Evolutionary conservation across 139 green algal genomes (phyloP).

Genomic region (Mesotaenium endlicherianum): DNA sequence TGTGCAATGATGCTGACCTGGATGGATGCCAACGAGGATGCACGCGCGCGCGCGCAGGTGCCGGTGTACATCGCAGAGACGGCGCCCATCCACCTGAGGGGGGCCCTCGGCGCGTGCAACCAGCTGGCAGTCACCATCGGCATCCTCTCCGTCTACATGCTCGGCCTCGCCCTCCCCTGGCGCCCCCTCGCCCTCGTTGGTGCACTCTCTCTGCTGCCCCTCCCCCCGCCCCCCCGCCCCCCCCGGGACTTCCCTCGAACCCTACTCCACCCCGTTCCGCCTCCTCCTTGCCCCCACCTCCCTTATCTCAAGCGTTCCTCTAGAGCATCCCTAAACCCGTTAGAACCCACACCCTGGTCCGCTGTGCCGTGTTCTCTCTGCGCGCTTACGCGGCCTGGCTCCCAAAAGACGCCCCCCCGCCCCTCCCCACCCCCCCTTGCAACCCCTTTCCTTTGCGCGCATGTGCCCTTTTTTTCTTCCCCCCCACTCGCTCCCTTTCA

Average conservation of each 20-base stretch:
- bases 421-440: background rate
- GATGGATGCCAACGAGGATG: no score
- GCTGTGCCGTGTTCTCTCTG: no score
- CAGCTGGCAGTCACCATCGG: slow-evolving; percentile 55
- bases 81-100: slow-evolving; percentile 15
- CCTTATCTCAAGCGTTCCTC: no score
- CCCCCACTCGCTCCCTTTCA: no score
- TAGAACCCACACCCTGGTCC: no score
- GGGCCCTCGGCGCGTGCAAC: slow-evolving; percentile 39
- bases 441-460: background rate
- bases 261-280: background rate
- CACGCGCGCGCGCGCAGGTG: no score
- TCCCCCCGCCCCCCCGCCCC: background rate
- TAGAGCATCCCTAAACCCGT: no score
- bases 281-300: no score
- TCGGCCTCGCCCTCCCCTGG: slow-evolving; percentile 36
- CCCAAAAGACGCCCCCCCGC: no score
- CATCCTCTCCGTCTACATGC: slow-evolving; percentile 40
- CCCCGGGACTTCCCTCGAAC: background rate
- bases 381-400: no score
- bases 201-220: background rate
- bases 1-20: no score
- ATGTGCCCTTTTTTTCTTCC: no score
- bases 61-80: slow-evolving; percentile 51
- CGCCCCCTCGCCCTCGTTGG: slow-evolving; percentile 7